These are phyloP conservation scores for Fusarium praegraminearum DNA, from an alignment of 2,329 filamentous ascomycete species.

Conservation along the genomic window DNA sequence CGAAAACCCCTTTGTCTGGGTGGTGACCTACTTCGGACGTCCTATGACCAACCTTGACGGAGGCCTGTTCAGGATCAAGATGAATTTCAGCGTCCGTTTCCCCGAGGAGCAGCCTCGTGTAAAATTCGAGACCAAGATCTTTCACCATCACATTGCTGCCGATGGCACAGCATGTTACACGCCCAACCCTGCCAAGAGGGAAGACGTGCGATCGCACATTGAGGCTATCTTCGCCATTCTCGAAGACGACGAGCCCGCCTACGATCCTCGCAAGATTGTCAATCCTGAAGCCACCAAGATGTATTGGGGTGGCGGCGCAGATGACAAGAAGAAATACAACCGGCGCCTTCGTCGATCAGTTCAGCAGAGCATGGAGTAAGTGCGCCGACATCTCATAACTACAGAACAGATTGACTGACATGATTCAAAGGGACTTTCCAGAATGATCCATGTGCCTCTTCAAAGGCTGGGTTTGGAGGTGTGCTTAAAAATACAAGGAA, in stretches of 20 bases:
- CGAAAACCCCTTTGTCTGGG: constrained; percentile 90
- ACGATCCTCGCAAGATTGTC: constrained; percentile 89
- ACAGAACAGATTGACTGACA: constrained; percentile 10
- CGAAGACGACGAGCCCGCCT: constrained; percentile 89
- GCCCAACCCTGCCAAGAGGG: constrained; percentile 67
- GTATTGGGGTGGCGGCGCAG: constrained; percentile 80
- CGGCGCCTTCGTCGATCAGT: constrained; percentile 83
- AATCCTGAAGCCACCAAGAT: constrained; percentile 87
- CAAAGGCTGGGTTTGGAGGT: constrained; percentile 2
- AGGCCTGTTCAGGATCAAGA: constrained; percentile 84
- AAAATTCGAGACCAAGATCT: constrained; percentile 82
- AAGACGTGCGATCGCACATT: constrained; percentile 86
- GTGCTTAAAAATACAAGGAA: constrained; percentile 19
- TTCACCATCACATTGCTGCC: constrained; percentile 86
- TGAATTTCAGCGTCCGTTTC: constrained; percentile 85
- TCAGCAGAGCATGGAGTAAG: constrained; percentile 73
- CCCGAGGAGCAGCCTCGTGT: constrained; percentile 90
- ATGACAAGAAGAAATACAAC: constrained; percentile 87
- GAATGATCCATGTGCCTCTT: constrained; percentile 41
- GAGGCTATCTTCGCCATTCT: constrained; percentile 83
- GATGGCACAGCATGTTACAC: constrained; percentile 89
- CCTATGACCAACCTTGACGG: constrained; percentile 95
- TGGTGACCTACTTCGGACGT: constrained; percentile 87
- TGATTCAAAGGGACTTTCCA: constrained; percentile 49
- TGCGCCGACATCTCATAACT: background rate